Evolutionary conservation across 352 stramenopile genomes (phyloP).

Genomic region (Pythium coloratum): DNA sequence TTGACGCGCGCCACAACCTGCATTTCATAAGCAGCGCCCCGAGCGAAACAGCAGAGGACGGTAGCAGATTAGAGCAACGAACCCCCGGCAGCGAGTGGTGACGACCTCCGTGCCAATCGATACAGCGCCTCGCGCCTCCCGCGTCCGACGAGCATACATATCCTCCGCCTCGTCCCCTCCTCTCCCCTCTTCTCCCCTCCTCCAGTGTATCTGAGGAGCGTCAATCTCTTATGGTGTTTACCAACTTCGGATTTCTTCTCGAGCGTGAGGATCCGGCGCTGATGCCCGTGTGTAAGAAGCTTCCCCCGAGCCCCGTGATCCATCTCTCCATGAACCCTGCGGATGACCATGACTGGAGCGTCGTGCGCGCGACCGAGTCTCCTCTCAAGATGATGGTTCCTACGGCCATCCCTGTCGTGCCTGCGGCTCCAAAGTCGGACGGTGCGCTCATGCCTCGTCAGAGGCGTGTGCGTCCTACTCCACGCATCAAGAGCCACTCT

Average conservation of each 20-base stretch:
- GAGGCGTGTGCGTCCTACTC: slow-evolving; percentile 11
- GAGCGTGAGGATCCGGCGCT: slow-evolving; percentile 22
- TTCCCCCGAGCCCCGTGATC: slow-evolving; percentile 15
- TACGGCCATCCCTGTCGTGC: slow-evolving; percentile 2
- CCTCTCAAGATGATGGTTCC: slow-evolving; percentile 11
- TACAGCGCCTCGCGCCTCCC: slow-evolving; percentile 19
- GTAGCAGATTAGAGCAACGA: slow-evolving; percentile 6
- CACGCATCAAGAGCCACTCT: slow-evolving; percentile 67
- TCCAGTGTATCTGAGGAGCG: not conserved
- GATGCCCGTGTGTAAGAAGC: slow-evolving; percentile 18
- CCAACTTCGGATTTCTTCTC: slow-evolving; percentile 25
- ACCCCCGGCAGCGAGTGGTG: slow-evolving; percentile 15
- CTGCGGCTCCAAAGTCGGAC: not conserved
- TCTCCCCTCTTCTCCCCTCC: not conserved
- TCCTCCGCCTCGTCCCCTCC: not conserved
- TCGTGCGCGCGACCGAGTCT: slow-evolving; percentile 5
- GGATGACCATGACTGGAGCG: slow-evolving; percentile 5
- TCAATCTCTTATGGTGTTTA: slow-evolving; percentile 21
- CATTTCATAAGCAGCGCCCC: slow-evolving; percentile 28
- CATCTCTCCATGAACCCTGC: slow-evolving; percentile 21
- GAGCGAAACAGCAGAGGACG: slow-evolving; percentile 26
- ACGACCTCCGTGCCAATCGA: slow-evolving; percentile 11
- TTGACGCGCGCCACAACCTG: slow-evolving; percentile 18
- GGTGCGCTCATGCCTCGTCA: not conserved
- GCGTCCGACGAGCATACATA: slow-evolving; percentile 13